Evolutionary conservation across 129 eudicot genomes (phyloP).

Genomic region (Rutidosis leptorrhynchoides): DNA sequence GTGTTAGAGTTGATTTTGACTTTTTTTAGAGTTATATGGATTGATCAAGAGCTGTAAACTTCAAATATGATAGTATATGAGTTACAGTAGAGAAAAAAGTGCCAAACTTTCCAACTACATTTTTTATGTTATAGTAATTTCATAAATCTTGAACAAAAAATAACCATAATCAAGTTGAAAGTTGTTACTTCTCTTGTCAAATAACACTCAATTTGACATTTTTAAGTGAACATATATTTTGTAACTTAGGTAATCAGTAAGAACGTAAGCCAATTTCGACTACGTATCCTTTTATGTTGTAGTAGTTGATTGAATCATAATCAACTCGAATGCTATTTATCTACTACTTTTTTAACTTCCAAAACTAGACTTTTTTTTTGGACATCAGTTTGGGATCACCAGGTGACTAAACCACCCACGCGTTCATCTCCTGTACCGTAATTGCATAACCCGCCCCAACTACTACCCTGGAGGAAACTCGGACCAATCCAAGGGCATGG

Average conservation of each 20-base stretch:
- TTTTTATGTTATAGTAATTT: neutral
- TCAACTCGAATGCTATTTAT: neutral
- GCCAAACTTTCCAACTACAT: neutral
- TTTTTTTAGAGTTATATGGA: neutral
- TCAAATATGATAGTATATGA: conserved; percentile 1
- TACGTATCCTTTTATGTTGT: neutral
- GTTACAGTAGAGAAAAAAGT: neutral
- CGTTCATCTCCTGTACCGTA: no score
- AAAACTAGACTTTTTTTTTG: no score
- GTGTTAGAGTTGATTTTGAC: neutral
- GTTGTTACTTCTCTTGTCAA: neutral
- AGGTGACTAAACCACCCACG: no score
- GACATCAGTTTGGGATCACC: no score
- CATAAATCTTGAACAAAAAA: neutral
- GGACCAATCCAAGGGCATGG: no score
- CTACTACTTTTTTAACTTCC: neutral
- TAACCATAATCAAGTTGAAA: conserved; percentile 1
- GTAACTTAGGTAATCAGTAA: neutral
- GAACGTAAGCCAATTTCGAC: neutral
- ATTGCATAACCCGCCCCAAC: no score
- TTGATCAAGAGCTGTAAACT: neutral
- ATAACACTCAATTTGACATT: neutral
- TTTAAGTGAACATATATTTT: neutral
- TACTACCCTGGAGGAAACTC: no score
- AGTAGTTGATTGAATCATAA: neutral